A percentile compares a stretch with the other conserved stretches of the same genome.
These are phyloP conservation scores for Microbotryum lychnidis-dioicae DNA, from an alignment of 1,284 basidiomycete genomes.

Conservation along the genomic window DNA sequence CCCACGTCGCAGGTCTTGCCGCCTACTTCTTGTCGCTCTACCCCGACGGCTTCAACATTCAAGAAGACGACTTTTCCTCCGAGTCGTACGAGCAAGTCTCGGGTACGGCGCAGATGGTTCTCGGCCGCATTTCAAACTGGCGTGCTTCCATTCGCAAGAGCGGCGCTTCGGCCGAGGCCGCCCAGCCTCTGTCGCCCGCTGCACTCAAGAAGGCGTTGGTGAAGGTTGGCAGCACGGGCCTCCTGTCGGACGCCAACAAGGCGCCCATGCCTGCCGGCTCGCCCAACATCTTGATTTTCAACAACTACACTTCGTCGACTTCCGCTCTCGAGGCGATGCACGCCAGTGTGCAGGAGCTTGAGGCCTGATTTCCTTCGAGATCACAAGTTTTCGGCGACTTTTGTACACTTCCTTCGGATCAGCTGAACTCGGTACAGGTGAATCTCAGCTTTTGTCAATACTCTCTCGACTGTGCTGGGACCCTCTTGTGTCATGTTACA, in stretches of 20 bases:
- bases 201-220: conserved; percentile 68
- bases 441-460: too few species aligned
- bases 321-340: too few species aligned
- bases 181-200: conserved; percentile 49
- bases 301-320: conserved; percentile 58
- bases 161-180: background rate
- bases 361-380: too few species aligned
- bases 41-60: conserved; percentile 27
- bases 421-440: too few species aligned
- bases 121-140: conserved; percentile 34
- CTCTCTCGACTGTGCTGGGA: too few species aligned
- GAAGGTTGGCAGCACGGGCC: conserved; percentile 52
- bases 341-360: too few species aligned
- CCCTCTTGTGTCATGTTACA: too few species aligned
- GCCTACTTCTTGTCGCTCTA: conserved; percentile 70
- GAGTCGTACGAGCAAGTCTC: background rate
- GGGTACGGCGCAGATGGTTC: conserved; percentile 30
- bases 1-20: conserved; percentile 59
- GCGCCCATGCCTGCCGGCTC: conserved; percentile 49
- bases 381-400: too few species aligned
- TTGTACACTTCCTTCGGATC: too few species aligned
- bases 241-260: conserved; percentile 41
- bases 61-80: conserved; percentile 17
- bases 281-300: conserved; percentile 67
- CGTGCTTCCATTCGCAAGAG: conserved; percentile 14